A percentile compares a stretch with the other conserved stretches of the same genome.
Evolutionary conservation across 208 protist species (phyloP).

Genomic region (Acanthamoeba culbertsoni): DNA sequence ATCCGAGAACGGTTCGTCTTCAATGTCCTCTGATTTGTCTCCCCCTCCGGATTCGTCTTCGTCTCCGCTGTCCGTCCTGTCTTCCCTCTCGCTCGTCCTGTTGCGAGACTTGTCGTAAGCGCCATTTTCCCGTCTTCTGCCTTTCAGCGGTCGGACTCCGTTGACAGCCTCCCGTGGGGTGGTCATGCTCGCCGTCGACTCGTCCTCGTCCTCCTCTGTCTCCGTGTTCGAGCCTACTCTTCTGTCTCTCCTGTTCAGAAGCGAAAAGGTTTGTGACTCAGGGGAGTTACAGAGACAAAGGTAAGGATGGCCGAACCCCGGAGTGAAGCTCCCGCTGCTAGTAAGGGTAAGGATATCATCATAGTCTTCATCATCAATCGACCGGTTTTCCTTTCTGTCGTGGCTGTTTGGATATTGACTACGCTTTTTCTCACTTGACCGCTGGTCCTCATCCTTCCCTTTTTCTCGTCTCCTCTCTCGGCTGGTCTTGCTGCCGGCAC

Average conservation of each 20-base stretch:
- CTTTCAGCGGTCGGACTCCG: not conserved
- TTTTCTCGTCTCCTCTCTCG: not conserved
- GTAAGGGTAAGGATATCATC: not conserved
- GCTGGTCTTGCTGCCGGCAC: not conserved
- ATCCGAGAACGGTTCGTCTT: not conserved
- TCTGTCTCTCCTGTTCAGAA: not conserved
- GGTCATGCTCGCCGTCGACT: not conserved
- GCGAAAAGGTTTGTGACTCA: not conserved
- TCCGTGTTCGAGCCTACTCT: not conserved
- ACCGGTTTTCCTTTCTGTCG: not conserved
- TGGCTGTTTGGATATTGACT: not conserved
- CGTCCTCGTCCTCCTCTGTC: not conserved
- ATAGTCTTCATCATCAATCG: not conserved
- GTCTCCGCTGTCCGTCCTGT: not conserved
- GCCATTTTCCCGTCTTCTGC: not conserved
- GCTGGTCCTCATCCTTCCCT: not conserved
- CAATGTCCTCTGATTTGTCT: not conserved
- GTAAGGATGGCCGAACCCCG: too few relatives aligned
- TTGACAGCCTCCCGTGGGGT: not conserved
- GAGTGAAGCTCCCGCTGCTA: not conserved
- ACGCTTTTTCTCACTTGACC: not conserved
- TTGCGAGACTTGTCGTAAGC: not conserved
- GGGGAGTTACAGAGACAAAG: too few relatives aligned
- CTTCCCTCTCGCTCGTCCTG: not conserved
- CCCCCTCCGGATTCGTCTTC: not conserved